Evolutionary conservation across 805 yeast genomes (phyloP), one percentile per base, ranked within the genome.

Genomic region (Zygotorulaspora danielsina): DNA sequence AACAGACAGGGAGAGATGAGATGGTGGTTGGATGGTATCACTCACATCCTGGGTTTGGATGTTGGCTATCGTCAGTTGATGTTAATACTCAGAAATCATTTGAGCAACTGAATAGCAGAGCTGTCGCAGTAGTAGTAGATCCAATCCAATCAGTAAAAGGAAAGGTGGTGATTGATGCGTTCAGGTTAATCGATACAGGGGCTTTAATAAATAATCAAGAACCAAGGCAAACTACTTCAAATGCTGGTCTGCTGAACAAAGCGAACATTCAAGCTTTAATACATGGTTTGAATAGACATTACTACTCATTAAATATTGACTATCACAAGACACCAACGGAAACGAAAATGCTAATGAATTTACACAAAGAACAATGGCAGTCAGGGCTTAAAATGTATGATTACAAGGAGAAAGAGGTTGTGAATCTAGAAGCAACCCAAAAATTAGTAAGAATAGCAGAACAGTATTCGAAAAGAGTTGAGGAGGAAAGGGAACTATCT

Each of bases 21-120:
- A 88, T 86, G 86, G 98, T 93, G 38, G 99, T 93, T 35, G 99
- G 99, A 22, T 93, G 99, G 99, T 93, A 93, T 70, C 99, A 93
- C 63, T 89, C 97, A 10, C 98, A 93, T 67, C 98, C 98, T 4
- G 98, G 98, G 12, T 93, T 90, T 63, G 98, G 98, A n/a, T 93
- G 99, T 71, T 93, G 99, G 99, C 73, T 93, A 53, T 89, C 97
- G 9, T 80, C 89, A 19, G 97, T 93, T 19, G 99, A 93, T 75
- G 95, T 93, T 45, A 87, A 88, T 64, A 93, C 99, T 3, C 99
- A 93, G 61, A 96, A 90, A 63, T 86, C 96, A 24, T 93, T 93
- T 59, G 99, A 93, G 63, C 97, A 88, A 65, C 78, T 93, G 64
- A 90, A 90, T 63, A 82, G 81, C 48, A 75, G 98, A 53, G 95